These are phyloP conservation scores for Saxophila tyrrhenica DNA, from an alignment of 495 filamentous ascomycete species.

Conservation along the genomic window DNA sequence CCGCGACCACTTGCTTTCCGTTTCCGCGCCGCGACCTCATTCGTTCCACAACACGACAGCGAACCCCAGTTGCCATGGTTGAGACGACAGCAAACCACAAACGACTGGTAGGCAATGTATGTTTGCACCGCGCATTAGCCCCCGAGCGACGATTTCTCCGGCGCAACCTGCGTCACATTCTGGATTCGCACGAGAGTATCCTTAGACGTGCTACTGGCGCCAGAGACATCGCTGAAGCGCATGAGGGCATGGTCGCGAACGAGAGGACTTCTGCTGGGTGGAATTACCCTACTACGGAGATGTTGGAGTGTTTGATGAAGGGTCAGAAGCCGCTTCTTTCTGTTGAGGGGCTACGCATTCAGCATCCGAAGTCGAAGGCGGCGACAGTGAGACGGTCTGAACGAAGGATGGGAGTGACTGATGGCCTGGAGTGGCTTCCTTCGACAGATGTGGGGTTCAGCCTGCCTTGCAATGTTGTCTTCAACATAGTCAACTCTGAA, in stretches of 20 bases:
- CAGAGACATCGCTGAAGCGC: background rate
- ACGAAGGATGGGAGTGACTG: background rate
- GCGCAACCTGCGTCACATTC: constrained; percentile 9
- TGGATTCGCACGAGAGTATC: constrained; percentile 11
- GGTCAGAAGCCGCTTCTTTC: constrained; percentile 7
- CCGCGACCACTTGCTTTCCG: background rate
- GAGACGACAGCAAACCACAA: constrained; percentile 1
- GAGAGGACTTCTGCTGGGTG: constrained; percentile 3
- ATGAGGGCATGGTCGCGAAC: constrained; percentile 6
- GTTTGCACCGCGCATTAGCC: constrained; percentile 2
- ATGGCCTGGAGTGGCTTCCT: constrained; percentile 1
- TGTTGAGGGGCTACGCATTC: constrained; percentile 7
- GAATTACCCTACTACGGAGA: constrained; percentile 11
- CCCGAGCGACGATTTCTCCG: constrained; percentile 6
- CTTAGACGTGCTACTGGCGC: background rate
- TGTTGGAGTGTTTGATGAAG: constrained; percentile 10
- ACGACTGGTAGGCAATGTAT: constrained; percentile 7
- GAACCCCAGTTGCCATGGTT: constrained; percentile 4
- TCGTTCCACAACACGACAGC: too few relatives aligned
- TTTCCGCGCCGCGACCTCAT: background rate
- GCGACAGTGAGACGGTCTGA: background rate
- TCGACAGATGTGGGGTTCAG: background rate
- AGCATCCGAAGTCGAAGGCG: background rate
- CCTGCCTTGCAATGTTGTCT: constrained; percentile 6
- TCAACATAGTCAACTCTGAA: constrained; percentile 1